A percentile compares a stretch with the other conserved stretches of the same genome.
phyloP scores from a whole-genome alignment of 257 asterid species.

The Mitragyna speciosa region DNA sequence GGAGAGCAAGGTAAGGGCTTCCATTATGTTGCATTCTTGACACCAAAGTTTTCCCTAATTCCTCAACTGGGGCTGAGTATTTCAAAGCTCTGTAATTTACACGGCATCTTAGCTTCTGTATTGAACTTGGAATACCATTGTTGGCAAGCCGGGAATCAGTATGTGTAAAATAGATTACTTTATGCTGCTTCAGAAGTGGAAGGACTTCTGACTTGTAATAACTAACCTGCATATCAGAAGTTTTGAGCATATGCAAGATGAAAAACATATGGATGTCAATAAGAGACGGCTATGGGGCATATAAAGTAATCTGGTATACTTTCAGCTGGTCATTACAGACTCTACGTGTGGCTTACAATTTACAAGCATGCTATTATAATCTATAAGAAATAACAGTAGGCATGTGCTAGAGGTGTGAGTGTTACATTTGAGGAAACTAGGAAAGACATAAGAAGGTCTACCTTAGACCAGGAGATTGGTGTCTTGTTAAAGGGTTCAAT shows the following conservation, averaged over 20 bases:
- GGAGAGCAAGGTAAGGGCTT: conserved; percentile 86
- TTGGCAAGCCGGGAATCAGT: conserved; percentile 97
- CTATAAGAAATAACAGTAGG: neutral
- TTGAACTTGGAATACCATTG: conserved; percentile 68
- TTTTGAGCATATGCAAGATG: neutral
- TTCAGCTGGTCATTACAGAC: neutral
- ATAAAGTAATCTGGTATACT: neutral
- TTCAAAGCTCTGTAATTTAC: conserved; percentile 83
- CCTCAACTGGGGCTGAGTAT: conserved; percentile 77
- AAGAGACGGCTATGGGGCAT: neutral
- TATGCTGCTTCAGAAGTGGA: conserved; percentile 87
- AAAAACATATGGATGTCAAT: conserved; percentile 10
- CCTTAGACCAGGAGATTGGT: conserved; percentile 99
- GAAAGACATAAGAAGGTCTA: conserved; percentile 25
- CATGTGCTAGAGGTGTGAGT: neutral
- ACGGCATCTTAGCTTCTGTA: conserved; percentile 91
- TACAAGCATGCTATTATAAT: neutral
- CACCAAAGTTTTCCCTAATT: conserved; percentile 64
- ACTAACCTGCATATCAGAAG: conserved; percentile 50
- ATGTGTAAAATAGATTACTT: conserved; percentile 85
- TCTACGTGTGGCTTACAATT: no score
- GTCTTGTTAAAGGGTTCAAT: conserved; percentile 84
- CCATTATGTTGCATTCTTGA: conserved; percentile 71
- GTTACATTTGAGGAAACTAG: neutral
- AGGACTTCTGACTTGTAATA: conserved; percentile 82